These are phyloP conservation scores for Apiotrichum porosum DNA, from an alignment of 1,284 basidiomycete genomes.

Conservation along the genomic window DNA sequence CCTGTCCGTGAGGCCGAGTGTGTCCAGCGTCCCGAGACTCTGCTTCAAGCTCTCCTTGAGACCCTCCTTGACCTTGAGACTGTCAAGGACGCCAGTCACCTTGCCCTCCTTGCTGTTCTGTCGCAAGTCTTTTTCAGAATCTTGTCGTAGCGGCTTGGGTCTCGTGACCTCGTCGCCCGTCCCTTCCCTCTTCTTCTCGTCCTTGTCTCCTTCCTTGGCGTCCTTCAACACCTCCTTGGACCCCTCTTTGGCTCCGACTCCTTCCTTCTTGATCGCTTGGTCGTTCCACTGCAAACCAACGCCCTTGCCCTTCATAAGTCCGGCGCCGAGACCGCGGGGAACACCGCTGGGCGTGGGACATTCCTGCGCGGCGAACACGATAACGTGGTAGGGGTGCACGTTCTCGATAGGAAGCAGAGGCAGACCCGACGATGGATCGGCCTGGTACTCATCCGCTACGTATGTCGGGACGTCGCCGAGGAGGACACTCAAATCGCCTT, in stretches of 20 bases:
- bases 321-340: conserved; percentile 45
- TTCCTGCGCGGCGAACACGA: conserved; percentile 53
- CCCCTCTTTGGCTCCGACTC: conserved; percentile 9
- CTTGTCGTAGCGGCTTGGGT: no score
- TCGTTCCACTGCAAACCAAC: conserved; percentile 29
- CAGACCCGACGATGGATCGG: conserved; percentile 11
- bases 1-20: no score
- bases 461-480: conserved; percentile 51
- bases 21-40: no score
- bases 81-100: no score
- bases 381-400: conserved; percentile 52
- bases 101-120: no score
- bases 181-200: conserved; percentile 11
- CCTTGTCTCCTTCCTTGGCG: conserved; percentile 17
- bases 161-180: not conserved
- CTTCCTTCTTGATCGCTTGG: conserved; percentile 8
- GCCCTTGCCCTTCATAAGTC: conserved; percentile 48
- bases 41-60: conserved; percentile 5
- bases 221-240: conserved; percentile 1
- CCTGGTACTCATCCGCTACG: conserved; percentile 7
- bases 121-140: no score
- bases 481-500: conserved; percentile 52
- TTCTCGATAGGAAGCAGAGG: conserved; percentile 35
- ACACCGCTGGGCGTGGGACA: conserved; percentile 47
- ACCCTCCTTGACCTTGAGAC: conserved; percentile 19